Conservation (phyloP, 495 filamentous ascomycete genomes). For the Penicillium tannophilum region DNA sequence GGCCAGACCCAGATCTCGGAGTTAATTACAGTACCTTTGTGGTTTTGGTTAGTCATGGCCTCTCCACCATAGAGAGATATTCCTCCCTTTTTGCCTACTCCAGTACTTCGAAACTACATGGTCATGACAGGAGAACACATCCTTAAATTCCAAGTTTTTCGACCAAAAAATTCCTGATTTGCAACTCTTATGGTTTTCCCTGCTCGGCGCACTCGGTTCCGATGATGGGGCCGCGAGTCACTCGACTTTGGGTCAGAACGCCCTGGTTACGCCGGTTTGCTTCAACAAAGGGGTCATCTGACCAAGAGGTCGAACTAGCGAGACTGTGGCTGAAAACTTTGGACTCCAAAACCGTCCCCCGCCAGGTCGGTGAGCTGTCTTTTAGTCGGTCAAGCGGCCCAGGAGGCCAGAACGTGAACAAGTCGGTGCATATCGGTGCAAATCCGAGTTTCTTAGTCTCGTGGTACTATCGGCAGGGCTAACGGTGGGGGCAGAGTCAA, state of each 20-base stretch:
- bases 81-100: neutral
- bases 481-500: constrained; percentile 65
- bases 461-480: constrained; percentile 9
- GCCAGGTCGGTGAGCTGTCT: constrained; percentile 61
- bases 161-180: neutral
- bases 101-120: neutral
- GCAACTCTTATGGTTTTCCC: neutral
- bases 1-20: neutral
- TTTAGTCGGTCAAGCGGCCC: constrained; percentile 90
- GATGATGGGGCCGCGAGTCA: constrained; percentile 3
- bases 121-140: neutral
- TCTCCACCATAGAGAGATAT: neutral
- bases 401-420: constrained; percentile 96
- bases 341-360: constrained; percentile 63
- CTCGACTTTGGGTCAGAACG: constrained; percentile 3
- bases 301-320: constrained; percentile 66
- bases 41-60: constrained; percentile 20
- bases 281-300: constrained; percentile 33
- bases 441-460: constrained; percentile 18
- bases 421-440: constrained; percentile 81
- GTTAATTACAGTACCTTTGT: neutral
- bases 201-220: constrained; percentile 1
- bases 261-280: constrained; percentile 18
- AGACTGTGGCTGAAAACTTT: constrained; percentile 76
- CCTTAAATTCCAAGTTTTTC: neutral